phyloP scores from a whole-genome alignment of 768 basidiomycete species.

The Xerocomellus chrysenteron region DNA sequence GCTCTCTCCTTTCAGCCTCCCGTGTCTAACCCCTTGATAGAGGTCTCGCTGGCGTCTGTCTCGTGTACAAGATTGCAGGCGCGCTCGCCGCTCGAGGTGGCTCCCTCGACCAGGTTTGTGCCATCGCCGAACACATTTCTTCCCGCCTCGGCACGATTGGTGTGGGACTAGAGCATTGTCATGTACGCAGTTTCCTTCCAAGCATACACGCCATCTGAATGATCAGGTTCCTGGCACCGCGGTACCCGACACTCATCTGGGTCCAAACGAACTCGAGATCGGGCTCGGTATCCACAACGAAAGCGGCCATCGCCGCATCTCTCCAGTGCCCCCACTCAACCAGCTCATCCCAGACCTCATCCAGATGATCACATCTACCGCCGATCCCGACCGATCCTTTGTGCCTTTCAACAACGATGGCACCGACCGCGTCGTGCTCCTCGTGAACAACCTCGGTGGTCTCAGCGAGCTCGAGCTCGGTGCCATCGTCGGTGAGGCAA shows the following conservation, averaged over 20 bases:
- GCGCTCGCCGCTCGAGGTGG: constrained; percentile 72
- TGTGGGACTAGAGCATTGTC: constrained; percentile 85
- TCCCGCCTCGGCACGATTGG: constrained; percentile 78
- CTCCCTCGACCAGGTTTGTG: constrained; percentile 65
- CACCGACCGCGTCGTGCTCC: constrained; percentile 67
- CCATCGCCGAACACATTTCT: constrained; percentile 62
- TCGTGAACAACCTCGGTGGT: constrained; percentile 89
- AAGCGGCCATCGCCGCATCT: constrained; percentile 64
- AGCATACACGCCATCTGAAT: background rate
- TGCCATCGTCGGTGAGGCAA: constrained; percentile 63
- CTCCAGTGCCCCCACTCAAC: constrained; percentile 68
- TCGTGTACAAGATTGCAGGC: constrained; percentile 91
- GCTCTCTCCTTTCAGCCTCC: background rate
- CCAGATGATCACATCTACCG: constrained; percentile 65
- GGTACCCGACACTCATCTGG: constrained; percentile 51
- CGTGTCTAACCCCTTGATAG: constrained; percentile 35
- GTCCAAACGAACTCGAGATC: constrained; percentile 72
- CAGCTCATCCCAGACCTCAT: constrained; percentile 71
- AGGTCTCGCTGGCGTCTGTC: constrained; percentile 76
- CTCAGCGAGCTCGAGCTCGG: constrained; percentile 80
- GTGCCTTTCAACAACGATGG: constrained; percentile 64
- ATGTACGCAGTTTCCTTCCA: constrained; percentile 43
- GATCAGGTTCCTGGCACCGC: constrained; percentile 77
- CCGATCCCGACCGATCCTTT: constrained; percentile 77
- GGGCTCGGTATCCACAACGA: constrained; percentile 95